Evolutionary conservation across 192 early-diverging fungal genomes (phyloP), one percentile per base, ranked within the genome.

Genomic region (Podila epigama): DNA sequence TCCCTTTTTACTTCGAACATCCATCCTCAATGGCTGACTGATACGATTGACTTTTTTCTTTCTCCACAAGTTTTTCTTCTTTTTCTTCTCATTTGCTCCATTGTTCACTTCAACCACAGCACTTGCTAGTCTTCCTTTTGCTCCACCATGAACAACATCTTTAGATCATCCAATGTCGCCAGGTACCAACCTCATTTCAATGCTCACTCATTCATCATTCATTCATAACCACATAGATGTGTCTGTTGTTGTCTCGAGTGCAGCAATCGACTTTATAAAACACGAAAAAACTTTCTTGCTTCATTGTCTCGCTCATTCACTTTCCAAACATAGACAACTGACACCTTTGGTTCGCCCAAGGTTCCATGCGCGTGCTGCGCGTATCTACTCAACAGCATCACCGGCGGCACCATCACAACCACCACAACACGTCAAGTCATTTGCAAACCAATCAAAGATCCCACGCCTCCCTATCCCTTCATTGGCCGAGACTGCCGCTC

Each of bases 401-500:
- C 58, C 69, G 1, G 58, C 59, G 3, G 18, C 3, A 6, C 12
- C 27, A 34, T 18, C 12, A 39, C 52, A 10, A 28, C 25, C 5
- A 34, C 44, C 44, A 15, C 44, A 10, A 22, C 50, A 37, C 27
- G 73, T 63, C 33, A 64, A 63, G 22, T 91, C 91, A 5, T 94
- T 94, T 69, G 77, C 81, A 8, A 90, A 90, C 70, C 92, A 96
- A 77, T 56, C 48, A 39, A 69, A 62, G 58, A 68, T 98, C 22
- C 94, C 95, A 5, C 87, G 92, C 4, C 87, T 97, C 18, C 96
- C 97, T 2, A 86, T 99, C 55, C 97, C 96, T 10, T 69, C 89
- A 12, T 83, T 99, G 12, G 73, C 92, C 18, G 91, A 87, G 55
- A 95, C 94, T 0, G 82, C 85, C 8, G 75, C 86, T 22, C 93